Evolutionary conservation across 306 rosid species (phyloP).

Genomic region (Hippophae rhamnoides): DNA sequence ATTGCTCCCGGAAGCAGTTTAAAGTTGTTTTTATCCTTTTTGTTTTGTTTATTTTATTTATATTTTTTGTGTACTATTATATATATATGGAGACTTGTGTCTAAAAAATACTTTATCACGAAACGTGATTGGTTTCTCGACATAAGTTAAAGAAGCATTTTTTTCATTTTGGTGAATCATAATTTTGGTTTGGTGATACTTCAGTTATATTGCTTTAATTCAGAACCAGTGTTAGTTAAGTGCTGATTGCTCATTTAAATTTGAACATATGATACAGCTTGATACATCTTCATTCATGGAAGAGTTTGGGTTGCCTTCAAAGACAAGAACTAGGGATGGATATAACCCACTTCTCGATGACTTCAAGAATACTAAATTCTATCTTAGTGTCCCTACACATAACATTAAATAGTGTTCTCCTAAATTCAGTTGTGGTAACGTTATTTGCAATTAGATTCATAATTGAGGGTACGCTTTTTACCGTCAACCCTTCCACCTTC

Average conservation of each 20-base stretch:
- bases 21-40: too few species aligned
- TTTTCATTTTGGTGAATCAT: too few species aligned
- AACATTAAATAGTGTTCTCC: constrained; percentile 35
- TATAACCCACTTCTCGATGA: constrained; percentile 89
- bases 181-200: too few species aligned
- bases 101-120: too few species aligned
- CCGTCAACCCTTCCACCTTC: too few species aligned
- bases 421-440: not conserved
- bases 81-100: too few species aligned
- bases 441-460: constrained; percentile 13
- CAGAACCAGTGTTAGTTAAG: not conserved
- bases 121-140: too few species aligned
- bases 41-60: too few species aligned
- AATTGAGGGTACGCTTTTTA: not conserved
- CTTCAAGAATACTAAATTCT: constrained; percentile 86
- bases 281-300: constrained; percentile 98
- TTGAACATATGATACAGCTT: constrained; percentile 37
- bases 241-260: constrained; percentile 10
- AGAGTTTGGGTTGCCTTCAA: constrained; percentile 85
- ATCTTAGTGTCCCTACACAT: constrained; percentile 86
- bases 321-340: constrained; percentile 83
- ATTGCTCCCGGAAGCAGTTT: too few species aligned
- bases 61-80: too few species aligned
- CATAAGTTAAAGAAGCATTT: too few species aligned
- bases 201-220: too few species aligned